Percentiles rank a stretch among this genome's conserved stretches.
Conservation (phyloP, 2,329 filamentous ascomycete genomes). For the Aquanectria penicillioides region DNA sequence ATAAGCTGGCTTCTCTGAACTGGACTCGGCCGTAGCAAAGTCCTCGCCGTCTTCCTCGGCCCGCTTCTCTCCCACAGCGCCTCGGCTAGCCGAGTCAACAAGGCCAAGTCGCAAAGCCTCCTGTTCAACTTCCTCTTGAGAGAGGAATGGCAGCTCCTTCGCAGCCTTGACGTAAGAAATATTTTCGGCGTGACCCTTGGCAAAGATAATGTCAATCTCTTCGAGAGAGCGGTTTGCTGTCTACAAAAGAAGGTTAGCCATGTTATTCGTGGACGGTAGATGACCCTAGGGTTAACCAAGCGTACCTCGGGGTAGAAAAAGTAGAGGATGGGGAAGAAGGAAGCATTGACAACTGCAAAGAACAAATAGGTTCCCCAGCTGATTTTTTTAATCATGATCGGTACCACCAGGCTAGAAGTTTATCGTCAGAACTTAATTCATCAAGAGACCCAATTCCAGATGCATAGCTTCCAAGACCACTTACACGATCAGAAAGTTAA, state of each 20-base stretch:
- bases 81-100: constrained; percentile 23
- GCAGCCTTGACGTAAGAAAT: constrained; percentile 69
- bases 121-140: constrained; percentile 61
- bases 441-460: neutral
- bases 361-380: constrained; percentile 61
- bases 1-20: constrained; percentile 16
- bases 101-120: constrained; percentile 48
- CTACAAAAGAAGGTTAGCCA: constrained; percentile 31
- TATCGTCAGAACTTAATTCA: neutral
- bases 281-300: rapidly evolving
- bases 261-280: rapidly evolving
- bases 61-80: constrained; percentile 34
- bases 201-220: constrained; percentile 69
- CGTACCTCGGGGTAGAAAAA: constrained; percentile 54
- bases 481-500: constrained; percentile 59
- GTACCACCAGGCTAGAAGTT: constrained; percentile 62
- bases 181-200: constrained; percentile 67
- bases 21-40: neutral
- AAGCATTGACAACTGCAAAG: constrained; percentile 63
- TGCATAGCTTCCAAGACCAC: neutral
- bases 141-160: constrained; percentile 64
- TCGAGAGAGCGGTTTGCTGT: constrained; percentile 57
- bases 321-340: constrained; percentile 62
- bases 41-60: constrained; percentile 7
- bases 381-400: constrained; percentile 69